Percentiles rank a stretch among this genome's conserved stretches.
Conservation (phyloP, 306 rosid species). For the Fagus crenata region DNA sequence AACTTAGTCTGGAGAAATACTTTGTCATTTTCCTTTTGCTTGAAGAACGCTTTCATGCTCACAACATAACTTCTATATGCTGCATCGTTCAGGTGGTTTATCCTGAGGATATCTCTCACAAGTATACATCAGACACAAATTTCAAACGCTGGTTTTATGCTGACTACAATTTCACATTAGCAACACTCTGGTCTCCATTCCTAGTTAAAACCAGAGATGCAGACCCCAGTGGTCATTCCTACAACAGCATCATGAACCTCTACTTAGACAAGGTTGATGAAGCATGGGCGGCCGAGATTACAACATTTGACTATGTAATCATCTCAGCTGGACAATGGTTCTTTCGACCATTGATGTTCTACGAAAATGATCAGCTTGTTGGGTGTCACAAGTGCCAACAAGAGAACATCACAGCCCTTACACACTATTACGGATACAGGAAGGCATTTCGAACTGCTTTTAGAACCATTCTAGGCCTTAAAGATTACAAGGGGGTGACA, state of each 20-base stretch:
- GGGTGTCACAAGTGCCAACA: conserved; percentile 64
- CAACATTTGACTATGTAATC: conserved; percentile 62
- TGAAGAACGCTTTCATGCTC: conserved; percentile 1
- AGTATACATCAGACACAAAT: conserved; percentile 32
- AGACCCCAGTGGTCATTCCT: conserved; percentile 43
- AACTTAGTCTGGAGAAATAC: too few relatives aligned
- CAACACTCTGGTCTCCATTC: conserved; percentile 74
- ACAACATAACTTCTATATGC: neutral
- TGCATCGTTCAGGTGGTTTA: conserved; percentile 53
- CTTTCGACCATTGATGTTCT: conserved; percentile 54
- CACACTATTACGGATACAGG: conserved; percentile 48
- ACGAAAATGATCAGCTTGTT: conserved; percentile 49
- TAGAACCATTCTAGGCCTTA: conserved; percentile 35
- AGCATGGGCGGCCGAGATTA: conserved; percentile 55
- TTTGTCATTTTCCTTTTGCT: neutral
- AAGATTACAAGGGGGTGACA: conserved; percentile 63
- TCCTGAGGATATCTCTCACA: conserved; percentile 57
- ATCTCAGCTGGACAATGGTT: conserved; percentile 95
- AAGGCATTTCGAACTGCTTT: conserved; percentile 71
- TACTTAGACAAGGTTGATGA: conserved; percentile 65
- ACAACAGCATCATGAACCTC: conserved; percentile 54
- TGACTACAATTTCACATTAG: conserved; percentile 72
- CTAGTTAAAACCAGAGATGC: conserved; percentile 54
- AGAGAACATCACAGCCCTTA: conserved; percentile 41
- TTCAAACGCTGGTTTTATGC: conserved; percentile 55